A percentile compares a stretch with the other conserved stretches of the same genome.
Conservation (phyloP, 306 rosid genomes). For the Corylus americana region DNA sequence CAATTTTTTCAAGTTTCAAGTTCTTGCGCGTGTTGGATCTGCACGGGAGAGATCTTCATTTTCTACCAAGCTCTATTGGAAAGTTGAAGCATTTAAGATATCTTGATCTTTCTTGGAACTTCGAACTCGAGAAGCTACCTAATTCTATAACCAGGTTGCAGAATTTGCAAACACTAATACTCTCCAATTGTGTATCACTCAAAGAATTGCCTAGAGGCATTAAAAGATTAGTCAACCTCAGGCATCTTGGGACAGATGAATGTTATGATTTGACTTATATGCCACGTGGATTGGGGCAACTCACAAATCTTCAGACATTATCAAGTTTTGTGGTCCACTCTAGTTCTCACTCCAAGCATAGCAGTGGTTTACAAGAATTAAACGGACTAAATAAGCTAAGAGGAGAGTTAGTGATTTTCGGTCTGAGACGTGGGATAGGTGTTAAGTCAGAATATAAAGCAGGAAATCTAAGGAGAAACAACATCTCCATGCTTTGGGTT, state of each 20-base stretch:
- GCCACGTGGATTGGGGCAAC: background rate
- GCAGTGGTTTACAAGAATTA: background rate
- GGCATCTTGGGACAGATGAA: constrained; percentile 15
- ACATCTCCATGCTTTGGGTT: background rate
- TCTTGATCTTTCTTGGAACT: background rate
- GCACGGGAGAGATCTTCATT: too few relatives aligned
- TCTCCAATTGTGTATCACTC: constrained; percentile 5
- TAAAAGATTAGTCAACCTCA: background rate
- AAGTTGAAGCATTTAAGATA: background rate
- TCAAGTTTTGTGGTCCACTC: constrained; percentile 15
- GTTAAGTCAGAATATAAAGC: rapidly evolving
- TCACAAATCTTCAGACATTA: constrained; percentile 11
- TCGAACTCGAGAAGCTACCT: background rate
- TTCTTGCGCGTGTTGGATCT: background rate
- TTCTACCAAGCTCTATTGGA: background rate
- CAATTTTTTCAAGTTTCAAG: background rate
- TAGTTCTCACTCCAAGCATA: background rate
- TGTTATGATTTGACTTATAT: constrained; percentile 4
- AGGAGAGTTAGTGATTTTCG: constrained; percentile 5
- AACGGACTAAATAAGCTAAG: background rate
- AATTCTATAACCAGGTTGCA: background rate
- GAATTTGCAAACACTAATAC: background rate
- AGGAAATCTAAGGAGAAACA: background rate
- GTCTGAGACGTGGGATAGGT: background rate
- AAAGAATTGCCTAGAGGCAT: constrained; percentile 21